Evolutionary conservation across 2,329 filamentous ascomycete genomes (phyloP).

Genomic region (Stagonosporopsis tanaceti): DNA sequence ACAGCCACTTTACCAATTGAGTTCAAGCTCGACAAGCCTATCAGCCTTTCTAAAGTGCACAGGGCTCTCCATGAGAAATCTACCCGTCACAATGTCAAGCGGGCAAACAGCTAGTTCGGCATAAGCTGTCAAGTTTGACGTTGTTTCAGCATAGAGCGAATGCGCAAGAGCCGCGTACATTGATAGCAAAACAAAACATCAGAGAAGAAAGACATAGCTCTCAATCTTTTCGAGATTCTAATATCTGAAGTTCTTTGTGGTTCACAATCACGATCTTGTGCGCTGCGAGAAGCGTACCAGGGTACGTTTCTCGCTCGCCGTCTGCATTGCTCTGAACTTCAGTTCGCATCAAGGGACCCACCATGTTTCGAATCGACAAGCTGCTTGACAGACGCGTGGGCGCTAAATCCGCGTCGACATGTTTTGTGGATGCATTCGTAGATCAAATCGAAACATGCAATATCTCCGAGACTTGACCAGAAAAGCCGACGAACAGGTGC

Average conservation of each 20-base stretch:
- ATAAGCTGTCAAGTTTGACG: constrained; percentile 16
- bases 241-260: neutral
- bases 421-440: neutral
- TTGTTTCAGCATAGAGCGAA: constrained; percentile 11
- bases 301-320: neutral
- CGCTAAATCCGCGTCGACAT: neutral
- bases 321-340: neutral
- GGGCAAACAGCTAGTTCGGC: neutral
- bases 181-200: neutral
- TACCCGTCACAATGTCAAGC: neutral
- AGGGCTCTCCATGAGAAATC: neutral
- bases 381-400: neutral
- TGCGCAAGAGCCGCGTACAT: constrained; percentile 3
- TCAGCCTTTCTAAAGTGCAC: neutral
- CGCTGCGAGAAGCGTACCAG: neutral
- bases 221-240: neutral
- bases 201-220: neutral
- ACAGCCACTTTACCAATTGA: neutral
- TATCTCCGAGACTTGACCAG: constrained; percentile 6
- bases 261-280: neutral
- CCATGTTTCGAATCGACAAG: constrained; percentile 11
- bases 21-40: neutral
- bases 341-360: constrained; percentile 2
- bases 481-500: neutral
- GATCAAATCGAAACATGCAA: neutral